Conservation (phyloP, 2,329 filamentous ascomycete species). For the Epichloe brachyelytri region DNA sequence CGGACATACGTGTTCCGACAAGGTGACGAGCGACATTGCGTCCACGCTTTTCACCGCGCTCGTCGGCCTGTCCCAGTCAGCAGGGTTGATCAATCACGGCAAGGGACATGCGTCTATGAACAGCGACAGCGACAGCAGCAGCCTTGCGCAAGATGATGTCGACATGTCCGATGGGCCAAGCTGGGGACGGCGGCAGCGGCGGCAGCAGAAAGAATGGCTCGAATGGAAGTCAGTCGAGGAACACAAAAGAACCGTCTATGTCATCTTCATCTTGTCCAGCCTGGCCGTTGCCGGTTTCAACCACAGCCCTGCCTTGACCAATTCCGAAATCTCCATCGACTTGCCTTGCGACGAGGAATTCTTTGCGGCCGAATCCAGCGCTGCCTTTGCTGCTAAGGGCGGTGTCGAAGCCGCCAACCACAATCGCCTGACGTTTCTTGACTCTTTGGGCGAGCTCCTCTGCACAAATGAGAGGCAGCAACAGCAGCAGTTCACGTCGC, state of each 20-base stretch:
- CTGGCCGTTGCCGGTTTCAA: conserved; percentile 87
- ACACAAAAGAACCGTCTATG: conserved; percentile 82
- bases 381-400: conserved; percentile 67
- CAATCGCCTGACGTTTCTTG: conserved; percentile 66
- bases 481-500: conserved; percentile 15
- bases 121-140: neutral
- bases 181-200: conserved; percentile 30
- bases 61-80: conserved; percentile 79
- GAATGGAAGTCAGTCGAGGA: conserved; percentile 83
- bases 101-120: neutral
- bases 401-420: conserved; percentile 56
- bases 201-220: conserved; percentile 55
- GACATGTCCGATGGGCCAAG: conserved; percentile 41
- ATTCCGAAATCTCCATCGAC: conserved; percentile 83
- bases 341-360: conserved; percentile 89
- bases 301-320: conserved; percentile 78
- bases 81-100: conserved; percentile 48
- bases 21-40: conserved; percentile 79
- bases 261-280: conserved; percentile 84
- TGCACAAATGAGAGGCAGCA: conserved; percentile 57
- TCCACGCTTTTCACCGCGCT: conserved; percentile 84
- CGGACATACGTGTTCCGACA: conserved; percentile 87
- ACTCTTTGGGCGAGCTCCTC: conserved; percentile 67
- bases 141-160: conserved; percentile 34
- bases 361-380: conserved; percentile 71